Base-by-base conservation (phyloP, 129 eudicot species). In the Tanacetum coccineum region DNA sequence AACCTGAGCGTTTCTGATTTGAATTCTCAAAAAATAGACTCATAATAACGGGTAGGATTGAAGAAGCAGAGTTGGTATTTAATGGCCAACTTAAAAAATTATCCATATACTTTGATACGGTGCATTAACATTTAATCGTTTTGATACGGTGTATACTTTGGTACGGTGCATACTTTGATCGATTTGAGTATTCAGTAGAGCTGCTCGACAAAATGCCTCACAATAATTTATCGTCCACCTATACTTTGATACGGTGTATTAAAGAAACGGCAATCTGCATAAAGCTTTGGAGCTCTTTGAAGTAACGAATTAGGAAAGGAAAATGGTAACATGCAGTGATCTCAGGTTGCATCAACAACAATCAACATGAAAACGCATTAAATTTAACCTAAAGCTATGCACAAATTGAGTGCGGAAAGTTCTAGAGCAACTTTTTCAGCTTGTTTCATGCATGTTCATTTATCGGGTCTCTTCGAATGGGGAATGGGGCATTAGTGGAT, bases 231-330 rank as follows among this genome's bases (percentile, higher is more conserved):
- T 66, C 74, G 55, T 80, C 88, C 32, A 30, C 53, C 12, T 86
- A 81, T 70, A 78, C 87, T 10, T 84, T 90, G 95, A 90, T 90
- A 55, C 78, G 3, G 84, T 80, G 19, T 80, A 83, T 78, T 74
- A 84, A 3, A 79, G 84, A 76, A 71, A 58, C 14, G 82, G 76
- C 14, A 79, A 89, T 49, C 17, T 89, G 46, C 58, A 81, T 65
- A 86, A 83, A 79, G 94, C 90, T 55, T 67, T 79, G 73, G 84
- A 81, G 63, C 84, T 89, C 49, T 89, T 89, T 67, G 87, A 86
- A 60, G 60, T 59, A 72, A 60, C 70, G 4, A 81, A 83, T 67
- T 82, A 73, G 68, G 82, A 85, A 74, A 65, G 82, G 47, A 59
- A 77, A 61, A 73, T 84, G 13, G 79, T 83, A 15, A 81, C 89